Percentiles rank a stretch among this genome's conserved stretches.
phyloP scores from a whole-genome alignment of 2,329 filamentous ascomycete species.

The Xylariaceae sp. region DNA sequence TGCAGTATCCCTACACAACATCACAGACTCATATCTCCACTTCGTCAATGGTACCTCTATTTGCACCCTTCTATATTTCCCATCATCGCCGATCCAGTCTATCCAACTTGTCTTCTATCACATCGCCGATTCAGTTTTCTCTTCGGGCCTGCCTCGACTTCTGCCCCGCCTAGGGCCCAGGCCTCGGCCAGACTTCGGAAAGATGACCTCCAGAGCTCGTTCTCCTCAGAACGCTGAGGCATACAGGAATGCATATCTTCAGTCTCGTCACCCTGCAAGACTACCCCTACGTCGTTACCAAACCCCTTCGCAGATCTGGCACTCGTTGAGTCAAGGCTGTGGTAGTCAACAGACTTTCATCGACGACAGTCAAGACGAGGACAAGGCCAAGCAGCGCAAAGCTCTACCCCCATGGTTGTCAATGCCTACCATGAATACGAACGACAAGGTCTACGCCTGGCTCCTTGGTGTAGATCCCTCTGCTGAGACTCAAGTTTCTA shows the following conservation, averaged over 20 bases:
- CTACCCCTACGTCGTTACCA: neutral
- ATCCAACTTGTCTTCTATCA: neutral
- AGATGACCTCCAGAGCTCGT: neutral
- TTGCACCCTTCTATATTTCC: neutral
- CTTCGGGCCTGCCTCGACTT: neutral
- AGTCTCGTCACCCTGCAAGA: slow-evolving; percentile 2
- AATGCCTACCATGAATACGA: neutral
- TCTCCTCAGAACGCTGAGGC: neutral
- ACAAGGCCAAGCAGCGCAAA: neutral
- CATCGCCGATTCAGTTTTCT: neutral
- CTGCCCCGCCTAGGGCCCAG: neutral
- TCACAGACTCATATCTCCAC: neutral
- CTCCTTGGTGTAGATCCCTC: neutral
- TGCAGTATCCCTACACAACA: neutral
- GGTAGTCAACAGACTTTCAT: neutral
- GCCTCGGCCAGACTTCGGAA: neutral
- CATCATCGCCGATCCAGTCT: neutral
- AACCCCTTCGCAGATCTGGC: slow-evolving; percentile 2
- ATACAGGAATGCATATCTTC: neutral
- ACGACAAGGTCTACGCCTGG: slow-evolving; percentile 10
- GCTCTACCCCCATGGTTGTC: slow-evolving; percentile 6
- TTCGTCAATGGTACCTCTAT: neutral
- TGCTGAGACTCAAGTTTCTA: neutral
- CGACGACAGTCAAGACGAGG: slow-evolving; percentile 1
- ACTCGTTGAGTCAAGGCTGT: neutral